Evolutionary conservation across 495 filamentous ascomycete genomes (phyloP).

Genomic region (Margaritispora aquatica): DNA sequence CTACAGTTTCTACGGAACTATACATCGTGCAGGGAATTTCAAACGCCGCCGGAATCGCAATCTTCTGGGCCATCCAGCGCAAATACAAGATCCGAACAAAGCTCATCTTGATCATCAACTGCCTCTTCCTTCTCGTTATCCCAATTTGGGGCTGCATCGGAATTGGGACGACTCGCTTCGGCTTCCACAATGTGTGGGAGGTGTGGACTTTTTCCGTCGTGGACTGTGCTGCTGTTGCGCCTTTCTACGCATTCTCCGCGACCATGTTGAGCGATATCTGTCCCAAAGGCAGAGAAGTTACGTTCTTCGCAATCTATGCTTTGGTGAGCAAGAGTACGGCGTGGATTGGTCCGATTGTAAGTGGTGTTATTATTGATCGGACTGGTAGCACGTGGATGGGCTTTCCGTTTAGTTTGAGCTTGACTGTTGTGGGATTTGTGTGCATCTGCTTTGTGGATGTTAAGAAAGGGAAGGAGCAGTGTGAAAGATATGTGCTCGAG

Average conservation of each 20-base stretch:
- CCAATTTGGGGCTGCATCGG: slow-evolving; percentile 66
- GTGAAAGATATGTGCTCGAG: neutral
- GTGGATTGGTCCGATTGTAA: slow-evolving; percentile 60
- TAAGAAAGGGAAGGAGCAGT: neutral
- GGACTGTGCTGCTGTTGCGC: slow-evolving; percentile 60
- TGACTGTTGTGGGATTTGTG: neutral
- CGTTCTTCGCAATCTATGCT: slow-evolving; percentile 61
- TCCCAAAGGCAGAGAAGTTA: slow-evolving; percentile 56
- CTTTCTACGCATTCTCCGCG: slow-evolving; percentile 63
- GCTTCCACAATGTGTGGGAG: slow-evolving; percentile 58
- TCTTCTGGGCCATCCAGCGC: slow-evolving; percentile 50
- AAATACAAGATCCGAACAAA: neutral
- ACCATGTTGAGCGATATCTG: slow-evolving; percentile 65
- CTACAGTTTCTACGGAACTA: slow-evolving; percentile 53
- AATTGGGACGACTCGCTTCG: slow-evolving; percentile 55
- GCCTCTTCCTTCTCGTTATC: slow-evolving; percentile 47
- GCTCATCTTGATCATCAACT: slow-evolving; percentile 43
- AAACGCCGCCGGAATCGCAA: slow-evolving; percentile 55
- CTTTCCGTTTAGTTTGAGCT: neutral
- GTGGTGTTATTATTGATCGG: slow-evolving; percentile 56
- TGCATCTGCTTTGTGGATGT: neutral
- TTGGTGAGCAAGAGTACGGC: slow-evolving; percentile 59
- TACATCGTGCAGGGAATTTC: slow-evolving; percentile 57
- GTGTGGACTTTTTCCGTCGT: slow-evolving; percentile 58
- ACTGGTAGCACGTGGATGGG: neutral